A percentile compares a stretch with the other conserved stretches of the same genome.
These are phyloP conservation scores for Oryza brachyantha DNA, from an alignment of 176 grass and related monocot genomes.

Conservation along the genomic window DNA sequence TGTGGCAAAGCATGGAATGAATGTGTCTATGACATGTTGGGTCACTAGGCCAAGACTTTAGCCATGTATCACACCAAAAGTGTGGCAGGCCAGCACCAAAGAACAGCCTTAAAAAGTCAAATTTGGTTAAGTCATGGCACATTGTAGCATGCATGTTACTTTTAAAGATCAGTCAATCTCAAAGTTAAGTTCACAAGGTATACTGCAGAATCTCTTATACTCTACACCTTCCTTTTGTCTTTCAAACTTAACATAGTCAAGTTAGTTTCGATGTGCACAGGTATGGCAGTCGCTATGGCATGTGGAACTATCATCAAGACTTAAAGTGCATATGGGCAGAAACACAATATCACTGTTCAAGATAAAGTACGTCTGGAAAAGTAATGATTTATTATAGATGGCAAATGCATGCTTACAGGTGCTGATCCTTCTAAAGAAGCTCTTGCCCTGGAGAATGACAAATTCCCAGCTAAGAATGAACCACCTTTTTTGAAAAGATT, in stretches of 20 bases:
- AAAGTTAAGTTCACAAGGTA: slow-evolving; percentile 6
- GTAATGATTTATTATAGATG: slow-evolving; percentile 2
- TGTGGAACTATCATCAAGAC: neutral
- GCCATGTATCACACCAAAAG: neutral
- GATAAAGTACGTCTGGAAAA: too few relatives aligned
- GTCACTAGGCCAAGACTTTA: neutral
- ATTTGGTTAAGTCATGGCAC: neutral
- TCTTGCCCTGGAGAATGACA: slow-evolving; percentile 92
- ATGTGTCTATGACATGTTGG: neutral
- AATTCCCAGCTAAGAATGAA: slow-evolving; percentile 96
- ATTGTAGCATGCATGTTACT: neutral
- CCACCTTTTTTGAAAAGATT: slow-evolving; percentile 86
- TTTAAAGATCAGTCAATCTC: slow-evolving; percentile 12
- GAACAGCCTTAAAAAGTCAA: neutral
- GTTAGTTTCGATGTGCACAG: neutral
- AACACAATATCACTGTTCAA: neutral
- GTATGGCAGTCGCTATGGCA: neutral
- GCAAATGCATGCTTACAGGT: slow-evolving; percentile 61
- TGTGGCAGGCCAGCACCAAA: neutral
- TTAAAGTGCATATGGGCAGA: neutral
- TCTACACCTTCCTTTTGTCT: neutral
- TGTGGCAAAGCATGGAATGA: neutral
- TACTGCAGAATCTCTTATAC: neutral
- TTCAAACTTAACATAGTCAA: too few relatives aligned
- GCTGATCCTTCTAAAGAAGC: slow-evolving; percentile 96